phyloP scores from a whole-genome alignment of 1,284 basidiomycete species.

The Athelia psychrophila region DNA sequence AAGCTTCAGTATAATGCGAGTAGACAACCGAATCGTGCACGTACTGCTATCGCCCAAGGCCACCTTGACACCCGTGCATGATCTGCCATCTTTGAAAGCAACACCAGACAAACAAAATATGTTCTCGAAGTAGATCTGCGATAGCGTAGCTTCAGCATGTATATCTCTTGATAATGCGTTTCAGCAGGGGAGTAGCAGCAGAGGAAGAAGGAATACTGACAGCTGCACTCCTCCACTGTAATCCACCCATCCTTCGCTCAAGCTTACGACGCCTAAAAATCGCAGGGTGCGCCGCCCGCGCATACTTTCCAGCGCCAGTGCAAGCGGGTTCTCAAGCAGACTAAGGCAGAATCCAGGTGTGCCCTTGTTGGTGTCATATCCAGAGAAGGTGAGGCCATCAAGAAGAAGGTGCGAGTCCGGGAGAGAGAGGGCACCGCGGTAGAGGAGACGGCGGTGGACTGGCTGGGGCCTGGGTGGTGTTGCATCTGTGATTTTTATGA shows the following conservation, averaged over 20 bases:
- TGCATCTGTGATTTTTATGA: background rate
- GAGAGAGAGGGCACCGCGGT: slow-evolving; percentile 71
- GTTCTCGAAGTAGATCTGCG: slow-evolving; percentile 67
- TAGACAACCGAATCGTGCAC: slow-evolving; percentile 15
- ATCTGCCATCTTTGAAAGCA: slow-evolving; percentile 25
- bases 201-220: slow-evolving; percentile 36
- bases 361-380: slow-evolving; percentile 29
- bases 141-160: slow-evolving; percentile 61
- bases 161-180: slow-evolving; percentile 51
- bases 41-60: slow-evolving; percentile 66
- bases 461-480: background rate
- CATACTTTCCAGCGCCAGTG: slow-evolving; percentile 76
- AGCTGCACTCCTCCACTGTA: slow-evolving; percentile 56
- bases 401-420: slow-evolving; percentile 69
- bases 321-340: slow-evolving; percentile 65
- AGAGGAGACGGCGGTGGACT: slow-evolving; percentile 43
- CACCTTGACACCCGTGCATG: slow-evolving; percentile 56
- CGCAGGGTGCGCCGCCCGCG: slow-evolving; percentile 66
- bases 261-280: slow-evolving; percentile 50
- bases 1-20: background rate
- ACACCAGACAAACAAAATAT: slow-evolving; percentile 55
- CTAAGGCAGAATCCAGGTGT: slow-evolving; percentile 24
- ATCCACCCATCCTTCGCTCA: slow-evolving; percentile 60
- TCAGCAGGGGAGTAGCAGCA: background rate
- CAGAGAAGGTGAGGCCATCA: slow-evolving; percentile 65